phyloP scores from a whole-genome alignment of 345 rosid species.

The Iberis pinnata region DNA sequence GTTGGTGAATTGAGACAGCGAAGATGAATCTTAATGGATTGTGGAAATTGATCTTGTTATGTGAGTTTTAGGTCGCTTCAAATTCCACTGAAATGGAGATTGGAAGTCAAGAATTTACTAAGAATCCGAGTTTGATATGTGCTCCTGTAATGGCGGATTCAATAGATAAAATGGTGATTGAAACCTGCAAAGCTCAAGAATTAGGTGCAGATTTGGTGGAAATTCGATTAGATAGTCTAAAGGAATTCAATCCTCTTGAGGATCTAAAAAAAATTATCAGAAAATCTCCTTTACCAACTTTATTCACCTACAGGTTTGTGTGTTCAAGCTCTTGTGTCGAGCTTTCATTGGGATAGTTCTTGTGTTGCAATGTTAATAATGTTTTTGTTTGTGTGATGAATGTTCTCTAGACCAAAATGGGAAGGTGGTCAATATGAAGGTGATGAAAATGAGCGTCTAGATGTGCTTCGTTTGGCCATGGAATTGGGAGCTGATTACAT shows the following conservation, averaged over 20 bases:
- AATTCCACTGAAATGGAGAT: conserved; percentile 26
- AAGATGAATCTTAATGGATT: conserved; percentile 11
- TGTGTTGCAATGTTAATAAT: background rate
- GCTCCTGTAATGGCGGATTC: conserved; percentile 77
- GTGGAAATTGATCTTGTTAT: background rate
- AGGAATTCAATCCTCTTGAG: conserved; percentile 36
- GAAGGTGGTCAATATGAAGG: conserved; percentile 93
- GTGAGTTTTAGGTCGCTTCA: conserved; percentile 43
- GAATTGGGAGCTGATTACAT: conserved; percentile 89
- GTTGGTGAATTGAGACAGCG: too few species aligned
- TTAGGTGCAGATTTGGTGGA: conserved; percentile 81
- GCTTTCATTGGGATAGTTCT: background rate
- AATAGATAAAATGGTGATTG: conserved; percentile 43
- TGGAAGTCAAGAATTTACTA: conserved; percentile 31
- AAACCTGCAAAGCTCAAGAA: conserved; percentile 46
- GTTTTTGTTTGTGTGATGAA: background rate
- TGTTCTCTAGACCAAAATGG: conserved; percentile 66
- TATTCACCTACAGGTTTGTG: conserved; percentile 80
- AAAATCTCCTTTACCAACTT: conserved; percentile 59
- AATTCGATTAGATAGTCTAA: conserved; percentile 67
- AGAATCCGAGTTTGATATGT: conserved; percentile 63
- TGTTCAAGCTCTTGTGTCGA: conserved; percentile 8
- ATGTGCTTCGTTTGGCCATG: conserved; percentile 71
- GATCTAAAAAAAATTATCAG: conserved; percentile 48
- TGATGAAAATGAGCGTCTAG: conserved; percentile 58